Conservation (phyloP, 129 eudicot genomes). For the Pseudognaphalium luteoalbum region DNA sequence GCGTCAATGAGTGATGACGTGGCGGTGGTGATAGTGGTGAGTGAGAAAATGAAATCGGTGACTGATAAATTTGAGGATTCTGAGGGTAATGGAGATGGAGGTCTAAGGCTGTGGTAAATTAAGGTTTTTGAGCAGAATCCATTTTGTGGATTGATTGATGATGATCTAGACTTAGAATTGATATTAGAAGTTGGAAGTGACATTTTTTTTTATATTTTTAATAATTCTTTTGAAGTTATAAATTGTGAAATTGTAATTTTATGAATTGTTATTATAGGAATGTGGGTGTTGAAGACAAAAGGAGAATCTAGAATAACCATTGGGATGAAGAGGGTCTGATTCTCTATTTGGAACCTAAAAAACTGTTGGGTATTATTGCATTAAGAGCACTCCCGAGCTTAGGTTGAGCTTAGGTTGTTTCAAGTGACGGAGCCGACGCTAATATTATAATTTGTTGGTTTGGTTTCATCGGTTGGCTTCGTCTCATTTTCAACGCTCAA, state of each 20-base stretch:
- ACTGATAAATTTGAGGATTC: slow-evolving; percentile 37
- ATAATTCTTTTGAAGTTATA: not conserved
- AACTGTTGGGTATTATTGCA: too few species aligned
- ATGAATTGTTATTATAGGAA: too few species aligned
- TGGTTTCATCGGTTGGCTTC: too few species aligned
- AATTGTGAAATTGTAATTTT: not conserved
- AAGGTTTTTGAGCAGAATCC: slow-evolving; percentile 40
- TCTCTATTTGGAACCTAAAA: too few species aligned
- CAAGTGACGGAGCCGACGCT: too few species aligned
- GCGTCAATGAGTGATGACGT: slow-evolving; percentile 47
- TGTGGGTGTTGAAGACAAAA: not conserved
- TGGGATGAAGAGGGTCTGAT: too few species aligned
- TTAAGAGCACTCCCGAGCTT: too few species aligned
- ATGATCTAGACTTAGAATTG: slow-evolving; percentile 1
- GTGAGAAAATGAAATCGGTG: slow-evolving; percentile 44
- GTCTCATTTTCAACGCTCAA: too few species aligned
- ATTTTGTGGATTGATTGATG: slow-evolving; percentile 27
- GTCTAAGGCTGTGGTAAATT: slow-evolving; percentile 46
- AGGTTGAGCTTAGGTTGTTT: too few species aligned
- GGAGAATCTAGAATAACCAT: not conserved
- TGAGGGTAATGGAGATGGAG: slow-evolving; percentile 41
- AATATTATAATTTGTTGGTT: too few species aligned
- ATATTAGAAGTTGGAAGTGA: not conserved
- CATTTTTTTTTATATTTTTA: not conserved
- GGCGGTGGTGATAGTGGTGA: not conserved